Evolutionary conservation across 106 monocot genomes (phyloP), one percentile per base, ranked within the genome.

Genomic region (Acanthochlamys bracteata): DNA sequence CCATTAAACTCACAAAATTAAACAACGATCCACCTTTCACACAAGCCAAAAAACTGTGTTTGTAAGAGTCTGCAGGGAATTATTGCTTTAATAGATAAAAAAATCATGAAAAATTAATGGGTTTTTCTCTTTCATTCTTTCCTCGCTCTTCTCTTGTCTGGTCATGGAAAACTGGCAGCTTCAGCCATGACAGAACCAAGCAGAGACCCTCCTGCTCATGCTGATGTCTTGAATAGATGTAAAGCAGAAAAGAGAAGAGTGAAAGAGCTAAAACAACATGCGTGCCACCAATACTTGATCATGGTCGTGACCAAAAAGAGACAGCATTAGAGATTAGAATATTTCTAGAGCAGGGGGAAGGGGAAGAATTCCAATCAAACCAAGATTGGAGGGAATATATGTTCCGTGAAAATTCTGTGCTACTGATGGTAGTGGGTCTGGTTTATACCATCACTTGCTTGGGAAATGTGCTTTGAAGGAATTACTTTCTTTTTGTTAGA

Each of bases 211-310:
- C 24, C 21, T 17, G 3, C 40, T 11, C 0, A 42, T 24, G 19
- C 25, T 74, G 67, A 9, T 26, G 21, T 53, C n/a, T 61, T 55
- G 17, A 39, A 26, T 62, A 74, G 24, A 75, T 64, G 63, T 57
- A 57, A 71, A 66, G 47, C 27, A 62, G 64, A 69, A 23, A 68
- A 53, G 55, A 53, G 47, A 15, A 72, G 71, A 22, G 49, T 49
- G 71, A 22, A 55, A 60, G 70, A 71, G 68, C 74, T 33, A 33
- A 33, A 63, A 15, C 2, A 67, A 71, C 74, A 71, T 71, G 71
- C 71, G 71, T 75, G 78, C 78, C 67, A 72, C 68, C 33, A 33
- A 1, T 6, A 33, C 33, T 33, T 33, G 33, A 33, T 33, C 33
- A 66, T 27, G 27, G 24, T 25, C 49, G 63, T 71, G 52, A 26